Conservation (phyloP, 2,329 filamentous ascomycete genomes). For the Scedosporium dehoogii region DNA sequence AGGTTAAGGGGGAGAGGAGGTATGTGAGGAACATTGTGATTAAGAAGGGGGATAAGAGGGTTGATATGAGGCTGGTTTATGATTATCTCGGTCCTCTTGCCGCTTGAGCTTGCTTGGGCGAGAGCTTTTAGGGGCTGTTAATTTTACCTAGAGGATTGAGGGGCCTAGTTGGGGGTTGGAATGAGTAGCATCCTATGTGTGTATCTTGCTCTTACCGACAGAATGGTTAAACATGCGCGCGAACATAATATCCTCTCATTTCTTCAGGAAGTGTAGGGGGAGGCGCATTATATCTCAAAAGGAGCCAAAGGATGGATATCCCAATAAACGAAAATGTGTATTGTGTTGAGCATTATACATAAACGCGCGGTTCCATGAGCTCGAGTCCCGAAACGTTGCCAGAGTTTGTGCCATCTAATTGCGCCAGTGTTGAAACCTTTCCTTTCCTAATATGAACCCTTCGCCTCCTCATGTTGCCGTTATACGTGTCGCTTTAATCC, state of each 20-base stretch:
- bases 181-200: no score
- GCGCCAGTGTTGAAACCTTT: conserved; percentile 2
- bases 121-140: neutral
- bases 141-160: no score
- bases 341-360: neutral
- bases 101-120: neutral
- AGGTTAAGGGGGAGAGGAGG: conserved; percentile 38
- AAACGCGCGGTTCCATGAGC: neutral
- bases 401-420: neutral
- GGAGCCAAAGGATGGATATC: neutral
- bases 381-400: neutral
- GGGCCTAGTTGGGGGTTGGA: no score
- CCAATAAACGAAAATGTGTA: neutral
- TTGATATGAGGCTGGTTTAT: conserved; percentile 44
- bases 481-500: no score
- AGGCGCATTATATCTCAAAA: neutral
- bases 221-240: no score
- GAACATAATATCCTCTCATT: no score
- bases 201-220: no score
- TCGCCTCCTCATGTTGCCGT: no score
- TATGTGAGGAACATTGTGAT: conserved; percentile 44
- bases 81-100: conserved; percentile 29
- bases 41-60: conserved; percentile 37
- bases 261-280: no score
- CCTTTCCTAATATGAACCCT: no score